These are phyloP conservation scores for Cinnamomum chago DNA, from an alignment of 164 flowering plant species.

Conservation along the genomic window DNA sequence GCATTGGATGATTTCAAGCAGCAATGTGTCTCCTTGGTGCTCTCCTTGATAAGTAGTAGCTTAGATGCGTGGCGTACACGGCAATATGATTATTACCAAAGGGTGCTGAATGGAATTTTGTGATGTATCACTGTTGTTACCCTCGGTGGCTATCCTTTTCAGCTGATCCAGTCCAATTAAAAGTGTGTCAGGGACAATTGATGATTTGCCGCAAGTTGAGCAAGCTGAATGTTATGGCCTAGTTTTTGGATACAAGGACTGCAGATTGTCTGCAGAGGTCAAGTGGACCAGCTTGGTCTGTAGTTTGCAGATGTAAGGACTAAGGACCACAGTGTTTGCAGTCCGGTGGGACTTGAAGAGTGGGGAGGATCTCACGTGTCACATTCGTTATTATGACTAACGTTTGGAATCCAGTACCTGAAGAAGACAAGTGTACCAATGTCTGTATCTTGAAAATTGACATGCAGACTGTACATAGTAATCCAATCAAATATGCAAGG, in stretches of 20 bases:
- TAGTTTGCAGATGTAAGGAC: not conserved
- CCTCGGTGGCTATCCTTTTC: not conserved
- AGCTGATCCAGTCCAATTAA: not conserved
- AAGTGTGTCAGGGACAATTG: not conserved
- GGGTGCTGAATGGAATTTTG: slow-evolving; percentile 95
- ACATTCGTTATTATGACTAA: not conserved
- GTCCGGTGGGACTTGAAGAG: not conserved
- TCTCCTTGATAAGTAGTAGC: slow-evolving; percentile 96
- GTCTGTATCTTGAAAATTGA: not conserved
- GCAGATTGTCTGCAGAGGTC: not conserved
- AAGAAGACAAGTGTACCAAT: not conserved
- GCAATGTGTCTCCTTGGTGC: slow-evolving; percentile 99
- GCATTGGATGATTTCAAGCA: slow-evolving; percentile 33
- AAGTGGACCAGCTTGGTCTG: not conserved
- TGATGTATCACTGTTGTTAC: slow-evolving; percentile 28
- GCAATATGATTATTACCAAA: slow-evolving; percentile 97
- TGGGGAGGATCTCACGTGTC: not conserved
- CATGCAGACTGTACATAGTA: not conserved
- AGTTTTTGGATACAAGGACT: not conserved
- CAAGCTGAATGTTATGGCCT: not conserved
- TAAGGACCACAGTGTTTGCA: not conserved
- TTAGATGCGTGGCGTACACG: slow-evolving; percentile 99
- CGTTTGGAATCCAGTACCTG: not conserved
- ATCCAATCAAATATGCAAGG: not conserved
- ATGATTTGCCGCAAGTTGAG: not conserved